Evolutionary conservation across 1,284 basidiomycete genomes (phyloP).

Genomic region (Ceratobasidium papillatum): DNA sequence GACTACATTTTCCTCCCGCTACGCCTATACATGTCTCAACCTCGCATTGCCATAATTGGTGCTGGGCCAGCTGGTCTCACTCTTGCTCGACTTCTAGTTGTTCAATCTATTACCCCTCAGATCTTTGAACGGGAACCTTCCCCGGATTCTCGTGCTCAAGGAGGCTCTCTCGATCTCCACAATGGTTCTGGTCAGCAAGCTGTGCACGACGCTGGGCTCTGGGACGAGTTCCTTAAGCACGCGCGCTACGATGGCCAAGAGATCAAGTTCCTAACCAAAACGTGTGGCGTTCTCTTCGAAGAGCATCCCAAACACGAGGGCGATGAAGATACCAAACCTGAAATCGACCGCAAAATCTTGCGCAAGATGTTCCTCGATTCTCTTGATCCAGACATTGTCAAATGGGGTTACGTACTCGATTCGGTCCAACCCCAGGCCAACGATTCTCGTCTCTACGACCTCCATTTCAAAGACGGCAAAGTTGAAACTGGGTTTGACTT

Average conservation of each 20-base stretch:
- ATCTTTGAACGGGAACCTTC: conserved; percentile 54
- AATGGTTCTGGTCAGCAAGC: conserved; percentile 52
- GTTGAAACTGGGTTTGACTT: conserved; percentile 47
- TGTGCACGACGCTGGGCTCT: conserved; percentile 50
- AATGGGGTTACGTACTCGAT: conserved; percentile 48
- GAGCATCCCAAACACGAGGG: conserved; percentile 18
- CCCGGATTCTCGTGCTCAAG: conserved; percentile 50
- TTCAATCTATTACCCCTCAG: conserved; percentile 48
- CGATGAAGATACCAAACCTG: conserved; percentile 34
- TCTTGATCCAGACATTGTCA: conserved; percentile 46
- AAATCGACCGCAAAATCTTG: conserved; percentile 46
- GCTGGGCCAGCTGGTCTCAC: conserved; percentile 55
- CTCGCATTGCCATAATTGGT: conserved; percentile 51
- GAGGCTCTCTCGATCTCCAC: conserved; percentile 57
- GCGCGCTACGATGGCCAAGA: conserved; percentile 49
- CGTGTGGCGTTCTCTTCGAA: conserved; percentile 43
- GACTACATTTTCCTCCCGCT: background rate
- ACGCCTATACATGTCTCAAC: background rate
- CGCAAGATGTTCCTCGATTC: conserved; percentile 49
- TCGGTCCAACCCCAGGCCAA: conserved; percentile 33
- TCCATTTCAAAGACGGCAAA: conserved; percentile 44
- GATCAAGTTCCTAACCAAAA: conserved; percentile 48
- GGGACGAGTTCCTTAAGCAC: conserved; percentile 48
- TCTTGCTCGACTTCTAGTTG: conserved; percentile 53
- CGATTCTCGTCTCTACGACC: conserved; percentile 18